phyloP scores from a whole-genome alignment of 2,329 filamentous ascomycete genomes.

The Blastomyces silverae region DNA sequence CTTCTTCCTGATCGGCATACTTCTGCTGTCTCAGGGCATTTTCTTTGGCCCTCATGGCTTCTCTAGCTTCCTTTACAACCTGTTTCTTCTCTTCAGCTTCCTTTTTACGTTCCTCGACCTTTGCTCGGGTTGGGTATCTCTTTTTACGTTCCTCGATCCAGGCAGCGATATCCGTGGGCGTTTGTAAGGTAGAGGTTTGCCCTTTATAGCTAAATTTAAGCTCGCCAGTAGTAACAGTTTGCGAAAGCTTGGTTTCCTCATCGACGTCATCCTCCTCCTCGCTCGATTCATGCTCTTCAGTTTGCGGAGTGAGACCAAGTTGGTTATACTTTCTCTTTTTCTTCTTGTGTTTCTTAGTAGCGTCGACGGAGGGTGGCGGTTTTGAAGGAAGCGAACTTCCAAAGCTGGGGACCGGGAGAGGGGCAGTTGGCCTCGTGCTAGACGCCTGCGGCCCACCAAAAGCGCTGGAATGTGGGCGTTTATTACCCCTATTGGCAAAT shows the following conservation, averaged over 20 bases:
- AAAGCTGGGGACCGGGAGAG: constrained; percentile 43
- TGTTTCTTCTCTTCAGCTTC: constrained; percentile 50
- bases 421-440: constrained; percentile 31
- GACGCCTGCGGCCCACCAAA: constrained; percentile 20
- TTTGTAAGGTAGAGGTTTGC: constrained; percentile 48
- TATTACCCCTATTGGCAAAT: constrained; percentile 26
- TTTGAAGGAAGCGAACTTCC: constrained; percentile 38
- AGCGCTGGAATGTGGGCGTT: constrained; percentile 35
- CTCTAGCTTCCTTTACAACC: constrained; percentile 30
- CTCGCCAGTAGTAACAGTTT: constrained; percentile 23
- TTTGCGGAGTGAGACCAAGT: constrained; percentile 43
- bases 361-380: constrained; percentile 35
- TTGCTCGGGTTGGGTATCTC: constrained; percentile 71
- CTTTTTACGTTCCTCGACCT: constrained; percentile 44
- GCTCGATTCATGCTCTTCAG: constrained; percentile 42
- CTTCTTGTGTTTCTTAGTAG: constrained; percentile 36
- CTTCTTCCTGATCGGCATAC: constrained; percentile 35
- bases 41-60: constrained; percentile 37
- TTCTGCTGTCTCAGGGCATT: constrained; percentile 30
- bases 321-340: constrained; percentile 42
- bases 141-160: constrained; percentile 77
- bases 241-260: constrained; percentile 41
- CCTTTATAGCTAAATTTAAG: constrained; percentile 52
- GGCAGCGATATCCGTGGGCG: constrained; percentile 61
- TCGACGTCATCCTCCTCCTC: constrained; percentile 42